phyloP scores from a whole-genome alignment of 2,329 filamentous ascomycete genomes.

The Paecilomyces formosus region DNA sequence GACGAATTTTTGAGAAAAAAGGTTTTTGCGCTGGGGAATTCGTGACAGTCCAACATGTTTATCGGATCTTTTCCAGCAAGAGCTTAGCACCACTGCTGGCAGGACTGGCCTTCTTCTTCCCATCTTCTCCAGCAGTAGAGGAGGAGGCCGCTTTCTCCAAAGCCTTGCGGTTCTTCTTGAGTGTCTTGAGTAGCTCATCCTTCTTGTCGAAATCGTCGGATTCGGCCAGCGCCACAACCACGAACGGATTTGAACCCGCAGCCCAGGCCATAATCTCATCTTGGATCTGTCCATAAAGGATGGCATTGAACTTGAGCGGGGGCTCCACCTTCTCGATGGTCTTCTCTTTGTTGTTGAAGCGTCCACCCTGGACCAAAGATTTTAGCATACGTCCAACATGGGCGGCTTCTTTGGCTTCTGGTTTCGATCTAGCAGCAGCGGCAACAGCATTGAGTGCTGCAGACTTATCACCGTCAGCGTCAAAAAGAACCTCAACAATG shows the following conservation, averaged over 20 bases:
- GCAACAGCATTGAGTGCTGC: constrained; percentile 63
- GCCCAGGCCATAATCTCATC: constrained; percentile 74
- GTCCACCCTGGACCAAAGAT: constrained; percentile 80
- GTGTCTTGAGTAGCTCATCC: constrained; percentile 57
- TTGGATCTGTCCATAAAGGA: constrained; percentile 76
- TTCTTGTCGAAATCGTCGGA: constrained; percentile 61
- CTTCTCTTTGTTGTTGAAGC: constrained; percentile 69
- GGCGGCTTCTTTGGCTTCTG: constrained; percentile 53
- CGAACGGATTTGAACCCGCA: constrained; percentile 76
- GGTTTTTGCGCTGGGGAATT: not conserved
- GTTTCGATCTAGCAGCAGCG: constrained; percentile 33
- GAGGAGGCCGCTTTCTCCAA: constrained; percentile 52
- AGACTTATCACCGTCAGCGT: constrained; percentile 67
- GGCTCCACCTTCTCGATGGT: constrained; percentile 65
- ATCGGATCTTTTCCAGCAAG: constrained; percentile 29
- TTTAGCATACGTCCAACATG: constrained; percentile 79
- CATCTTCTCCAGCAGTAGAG: constrained; percentile 45
- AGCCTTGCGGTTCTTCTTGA: constrained; percentile 66
- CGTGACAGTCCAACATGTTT: not conserved
- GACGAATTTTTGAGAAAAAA: not conserved
- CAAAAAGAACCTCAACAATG: constrained; percentile 73
- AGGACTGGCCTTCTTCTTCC: constrained; percentile 27
- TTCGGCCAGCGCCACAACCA: constrained; percentile 75
- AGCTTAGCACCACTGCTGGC: constrained; percentile 41
- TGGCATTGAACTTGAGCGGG: constrained; percentile 68